phyloP scores from a whole-genome alignment of 192 early-diverging fungal species.

The Anaeromyces robustus region DNA sequence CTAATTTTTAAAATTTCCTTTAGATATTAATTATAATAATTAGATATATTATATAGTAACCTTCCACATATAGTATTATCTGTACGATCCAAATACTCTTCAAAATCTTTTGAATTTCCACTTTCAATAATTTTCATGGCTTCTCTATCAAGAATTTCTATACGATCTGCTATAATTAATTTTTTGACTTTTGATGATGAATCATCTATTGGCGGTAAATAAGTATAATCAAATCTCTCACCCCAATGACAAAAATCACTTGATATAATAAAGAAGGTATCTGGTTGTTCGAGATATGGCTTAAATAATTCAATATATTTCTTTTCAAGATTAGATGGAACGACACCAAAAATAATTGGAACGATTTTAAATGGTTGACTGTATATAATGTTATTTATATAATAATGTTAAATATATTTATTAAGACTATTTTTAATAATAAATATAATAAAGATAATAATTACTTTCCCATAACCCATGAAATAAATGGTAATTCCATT shows the following conservation, averaged over 20 bases:
- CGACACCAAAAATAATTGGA: conserved; percentile 75
- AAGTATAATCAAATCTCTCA: conserved; percentile 65
- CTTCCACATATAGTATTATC: conserved; percentile 87
- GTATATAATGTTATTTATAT: conserved; percentile 9
- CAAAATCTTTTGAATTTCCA: conserved; percentile 40
- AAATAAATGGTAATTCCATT: conserved; percentile 87
- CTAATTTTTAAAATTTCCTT: background rate
- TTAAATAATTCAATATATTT: conserved; percentile 57
- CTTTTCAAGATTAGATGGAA: conserved; percentile 38
- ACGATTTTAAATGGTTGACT: conserved; percentile 50
- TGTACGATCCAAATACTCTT: conserved; percentile 54
- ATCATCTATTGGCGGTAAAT: conserved; percentile 18
- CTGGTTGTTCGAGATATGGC: conserved; percentile 48
- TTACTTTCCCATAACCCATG: conserved; percentile 62
- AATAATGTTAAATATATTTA: background rate
- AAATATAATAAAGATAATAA: background rate
- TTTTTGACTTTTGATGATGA: background rate
- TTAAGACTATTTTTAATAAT: background rate
- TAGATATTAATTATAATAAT: conserved; percentile 26
- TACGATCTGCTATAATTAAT: conserved; percentile 60
- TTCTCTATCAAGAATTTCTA: conserved; percentile 57
- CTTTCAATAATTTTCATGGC: conserved; percentile 67
- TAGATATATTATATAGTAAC: conserved; percentile 30
- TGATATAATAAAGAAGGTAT: conserved; percentile 83
- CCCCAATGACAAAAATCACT: conserved; percentile 99